Evolutionary conservation across 228 moss, liverwort and hornwort species (phyloP), one percentile per base, ranked within the genome.

Genomic region (Sphagnum fallax): DNA sequence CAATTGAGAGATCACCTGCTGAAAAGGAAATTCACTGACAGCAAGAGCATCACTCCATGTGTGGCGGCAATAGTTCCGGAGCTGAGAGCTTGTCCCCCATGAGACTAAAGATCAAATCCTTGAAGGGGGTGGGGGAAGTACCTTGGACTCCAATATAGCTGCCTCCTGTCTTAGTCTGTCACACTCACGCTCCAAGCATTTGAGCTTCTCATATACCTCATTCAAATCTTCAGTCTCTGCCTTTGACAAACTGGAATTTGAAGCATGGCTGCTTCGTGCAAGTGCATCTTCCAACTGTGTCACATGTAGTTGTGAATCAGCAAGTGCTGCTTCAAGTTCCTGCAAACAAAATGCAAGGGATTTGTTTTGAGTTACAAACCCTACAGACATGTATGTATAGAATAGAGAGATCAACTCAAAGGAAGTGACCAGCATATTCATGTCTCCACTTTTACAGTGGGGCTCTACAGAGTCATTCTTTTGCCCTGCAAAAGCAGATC

Each of bases 241-340:
- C 79, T 78, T 89, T 72, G 75, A 87, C 16, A 87, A 88, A 57
- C 83, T 88, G 76, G 90, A 90, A 6, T 76, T 62, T 62, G 75
- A 70, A 15, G 70, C 74, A 48, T 81, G 77, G 67, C 71, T 72
- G 64, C 82, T 90, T 81, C 75, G 80, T 74, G 82, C 64, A 61
- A 94, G 65, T 64, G 87, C 82, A 73, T 86, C 90, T 74, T 87
- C 87, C 52, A 98, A 72, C 10, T 77, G 53, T 68, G 76, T 85
- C 58, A 81, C 49, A 67, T 91, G 84, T 58, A 81, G 82, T 63
- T 91, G 89, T 69, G 85, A 82, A 69, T 88, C 88, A 59, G 69
- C 79, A 53, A 97, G 82, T 50, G 93, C 91, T 76, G 67, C 74
- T 64, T 91, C 84, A 75, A 93, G 77, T 71, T 91, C 93, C 97